Percentiles rank a stretch among this genome's conserved stretches.
Conservation (phyloP, 306 rosid genomes). For the Begonia fuchsioides region DNA sequence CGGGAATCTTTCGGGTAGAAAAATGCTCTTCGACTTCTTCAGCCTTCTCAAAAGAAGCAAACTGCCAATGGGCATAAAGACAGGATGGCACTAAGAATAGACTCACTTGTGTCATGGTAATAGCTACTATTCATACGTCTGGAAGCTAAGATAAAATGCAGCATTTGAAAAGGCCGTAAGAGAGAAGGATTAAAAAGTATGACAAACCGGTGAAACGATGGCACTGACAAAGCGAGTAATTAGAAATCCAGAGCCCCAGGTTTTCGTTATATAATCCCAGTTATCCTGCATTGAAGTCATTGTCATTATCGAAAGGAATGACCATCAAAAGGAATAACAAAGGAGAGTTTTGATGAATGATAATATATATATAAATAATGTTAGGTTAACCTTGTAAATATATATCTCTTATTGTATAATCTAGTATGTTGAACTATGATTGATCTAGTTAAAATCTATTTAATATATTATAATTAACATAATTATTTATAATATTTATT, state of each 20-base stretch:
- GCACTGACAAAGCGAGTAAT: slow-evolving; percentile 55
- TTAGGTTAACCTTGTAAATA: no score
- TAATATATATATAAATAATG: no score
- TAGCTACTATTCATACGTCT: background rate
- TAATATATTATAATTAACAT: no score
- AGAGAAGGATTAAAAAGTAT: slow-evolving; percentile 8
- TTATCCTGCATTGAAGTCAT: slow-evolving; percentile 62
- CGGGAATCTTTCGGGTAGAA: slow-evolving; percentile 23
- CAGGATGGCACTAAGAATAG: background rate
- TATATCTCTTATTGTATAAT: no score
- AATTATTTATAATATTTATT: no score
- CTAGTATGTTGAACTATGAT: no score
- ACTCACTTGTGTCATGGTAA: no score
- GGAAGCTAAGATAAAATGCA: background rate
- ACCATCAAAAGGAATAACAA: no score
- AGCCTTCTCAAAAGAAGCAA: slow-evolving; percentile 71
- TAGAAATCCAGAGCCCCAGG: slow-evolving; percentile 68
- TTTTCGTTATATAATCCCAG: slow-evolving; percentile 47
- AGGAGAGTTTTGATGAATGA: no score
- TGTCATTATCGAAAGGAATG: background rate
- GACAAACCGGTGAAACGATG: slow-evolving; percentile 65
- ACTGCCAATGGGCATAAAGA: slow-evolving; percentile 27
- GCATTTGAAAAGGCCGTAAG: slow-evolving; percentile 3
- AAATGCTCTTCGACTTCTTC: slow-evolving; percentile 76
- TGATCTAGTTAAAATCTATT: no score